phyloP scores from a whole-genome alignment of 306 rosid genomes.

The Ceratonia siliqua region DNA sequence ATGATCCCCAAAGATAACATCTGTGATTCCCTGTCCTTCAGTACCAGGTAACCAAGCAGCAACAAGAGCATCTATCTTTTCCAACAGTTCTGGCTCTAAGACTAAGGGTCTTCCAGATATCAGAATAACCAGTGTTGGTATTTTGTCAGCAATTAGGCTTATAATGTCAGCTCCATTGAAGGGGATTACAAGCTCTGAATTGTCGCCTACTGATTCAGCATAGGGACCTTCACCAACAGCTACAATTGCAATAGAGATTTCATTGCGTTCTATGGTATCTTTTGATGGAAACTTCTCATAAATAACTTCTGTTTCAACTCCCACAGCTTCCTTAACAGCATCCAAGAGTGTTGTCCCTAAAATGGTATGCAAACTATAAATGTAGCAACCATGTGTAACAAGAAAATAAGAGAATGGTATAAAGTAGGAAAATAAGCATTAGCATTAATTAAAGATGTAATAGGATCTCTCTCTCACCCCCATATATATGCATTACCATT shows the following conservation, averaged over 20 bases:
- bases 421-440: too few species aligned
- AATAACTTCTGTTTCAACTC: constrained; percentile 62
- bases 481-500: not conserved
- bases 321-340: constrained; percentile 67
- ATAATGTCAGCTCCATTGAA: constrained; percentile 56
- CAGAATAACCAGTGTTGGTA: constrained; percentile 78
- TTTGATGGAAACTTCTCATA: constrained; percentile 56
- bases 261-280: constrained; percentile 48
- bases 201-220: constrained; percentile 72
- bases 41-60: constrained; percentile 97
- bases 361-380: constrained; percentile 18
- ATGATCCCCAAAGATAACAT: constrained; percentile 72
- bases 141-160: constrained; percentile 59
- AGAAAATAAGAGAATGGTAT: too few species aligned
- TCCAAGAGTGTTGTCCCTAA: constrained; percentile 85
- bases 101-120: constrained; percentile 83
- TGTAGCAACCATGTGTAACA: constrained; percentile 24
- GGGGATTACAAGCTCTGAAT: constrained; percentile 57
- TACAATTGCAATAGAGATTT: constrained; percentile 71
- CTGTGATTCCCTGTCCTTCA: constrained; percentile 81
- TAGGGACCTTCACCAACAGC: constrained; percentile 83
- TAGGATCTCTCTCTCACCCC: not conserved
- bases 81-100: constrained; percentile 62
- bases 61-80: constrained; percentile 64
- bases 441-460: not conserved